Conservation (phyloP, 2,329 filamentous ascomycete species). For the Dactylonectria macrodidyma region DNA sequence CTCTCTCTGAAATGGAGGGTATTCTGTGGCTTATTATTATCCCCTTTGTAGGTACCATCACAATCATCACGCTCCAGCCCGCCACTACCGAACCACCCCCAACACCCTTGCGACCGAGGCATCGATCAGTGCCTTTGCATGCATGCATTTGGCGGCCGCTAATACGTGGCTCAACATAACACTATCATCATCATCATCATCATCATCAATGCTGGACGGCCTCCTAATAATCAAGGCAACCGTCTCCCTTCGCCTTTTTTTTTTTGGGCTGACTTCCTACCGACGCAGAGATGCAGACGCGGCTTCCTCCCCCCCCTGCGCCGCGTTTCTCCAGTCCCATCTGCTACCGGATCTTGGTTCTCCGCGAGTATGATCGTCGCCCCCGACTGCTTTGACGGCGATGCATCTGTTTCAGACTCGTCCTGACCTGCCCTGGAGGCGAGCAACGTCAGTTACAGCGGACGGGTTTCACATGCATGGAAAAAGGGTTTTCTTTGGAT, state of each 20-base stretch:
- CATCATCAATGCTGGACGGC: background rate
- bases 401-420: constrained; percentile 19
- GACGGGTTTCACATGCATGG: background rate
- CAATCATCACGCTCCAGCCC: constrained; percentile 3
- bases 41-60: background rate
- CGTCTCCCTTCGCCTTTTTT: background rate
- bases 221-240: background rate
- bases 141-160: background rate
- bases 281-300: background rate
- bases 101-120: background rate
- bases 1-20: background rate
- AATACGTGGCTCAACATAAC: constrained; percentile 15
- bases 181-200: background rate
- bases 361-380: constrained; percentile 26
- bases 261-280: background rate
- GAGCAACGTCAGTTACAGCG: background rate
- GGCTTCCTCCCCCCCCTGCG: constrained; percentile 6
- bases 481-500: background rate
- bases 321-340: constrained; percentile 15
- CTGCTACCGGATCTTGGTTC: constrained; percentile 26
- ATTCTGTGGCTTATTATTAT: constrained; percentile 1
- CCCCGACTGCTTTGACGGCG: background rate
- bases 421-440: constrained; percentile 2
- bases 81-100: background rate
- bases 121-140: background rate